These are phyloP conservation scores for Didymellaceae sp. DNA, from an alignment of 2,329 filamentous ascomycete genomes.

Conservation along the genomic window DNA sequence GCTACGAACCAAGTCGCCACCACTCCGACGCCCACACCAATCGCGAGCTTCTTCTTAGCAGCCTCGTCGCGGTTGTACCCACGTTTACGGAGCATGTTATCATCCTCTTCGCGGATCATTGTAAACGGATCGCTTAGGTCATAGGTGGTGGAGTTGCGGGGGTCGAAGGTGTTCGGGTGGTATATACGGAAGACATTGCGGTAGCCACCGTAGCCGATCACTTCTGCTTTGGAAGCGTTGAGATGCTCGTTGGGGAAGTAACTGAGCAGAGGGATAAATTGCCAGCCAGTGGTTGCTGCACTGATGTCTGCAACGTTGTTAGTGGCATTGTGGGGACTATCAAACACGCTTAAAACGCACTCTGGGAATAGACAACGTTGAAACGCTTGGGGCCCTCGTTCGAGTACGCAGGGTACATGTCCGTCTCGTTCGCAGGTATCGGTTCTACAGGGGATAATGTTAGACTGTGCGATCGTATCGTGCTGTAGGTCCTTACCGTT, in stretches of 20 bases:
- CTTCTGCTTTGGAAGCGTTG: background rate
- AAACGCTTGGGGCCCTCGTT: background rate
- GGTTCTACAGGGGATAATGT: too few relatives aligned
- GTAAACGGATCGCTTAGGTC: background rate
- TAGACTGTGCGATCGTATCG: too few relatives aligned
- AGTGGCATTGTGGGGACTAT: background rate
- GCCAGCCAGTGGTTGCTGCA: background rate
- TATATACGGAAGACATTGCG: constrained; percentile 12
- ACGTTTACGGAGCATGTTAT: background rate
- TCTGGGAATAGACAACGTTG: background rate
- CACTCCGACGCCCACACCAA: background rate
- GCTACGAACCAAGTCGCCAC: background rate
- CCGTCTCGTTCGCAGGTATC: constrained; percentile 4
- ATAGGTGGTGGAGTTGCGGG: background rate
- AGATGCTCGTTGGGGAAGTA: background rate
- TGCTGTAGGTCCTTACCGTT: background rate
- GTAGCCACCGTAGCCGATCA: background rate
- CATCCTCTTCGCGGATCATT: background rate
- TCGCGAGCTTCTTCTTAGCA: background rate
- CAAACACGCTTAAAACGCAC: background rate
- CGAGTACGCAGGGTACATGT: background rate
- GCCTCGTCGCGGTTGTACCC: background rate
- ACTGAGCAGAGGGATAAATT: background rate
- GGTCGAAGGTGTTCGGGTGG: constrained; percentile 2
- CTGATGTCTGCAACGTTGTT: background rate